A percentile compares a stretch with the other conserved stretches of the same genome.
phyloP scores from a whole-genome alignment of 768 basidiomycete species.

The Boletus patriciae region DNA sequence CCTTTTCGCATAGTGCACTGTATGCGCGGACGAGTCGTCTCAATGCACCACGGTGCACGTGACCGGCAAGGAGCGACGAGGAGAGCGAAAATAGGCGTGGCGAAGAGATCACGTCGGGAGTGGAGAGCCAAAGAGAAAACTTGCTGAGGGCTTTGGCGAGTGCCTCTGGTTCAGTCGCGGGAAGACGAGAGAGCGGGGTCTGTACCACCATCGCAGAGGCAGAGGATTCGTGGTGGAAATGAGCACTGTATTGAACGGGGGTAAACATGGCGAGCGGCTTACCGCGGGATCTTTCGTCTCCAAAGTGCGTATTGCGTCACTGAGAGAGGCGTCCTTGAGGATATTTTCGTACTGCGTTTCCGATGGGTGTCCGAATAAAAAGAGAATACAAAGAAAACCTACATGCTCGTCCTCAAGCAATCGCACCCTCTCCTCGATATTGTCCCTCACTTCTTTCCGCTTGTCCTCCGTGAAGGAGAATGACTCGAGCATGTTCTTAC shows the following conservation, averaged over 20 bases:
- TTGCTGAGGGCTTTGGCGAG: conserved; percentile 61
- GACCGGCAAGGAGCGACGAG: conserved; percentile 59
- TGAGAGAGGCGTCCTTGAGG: conserved; percentile 31
- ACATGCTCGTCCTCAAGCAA: conserved; percentile 83
- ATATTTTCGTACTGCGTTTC: conserved; percentile 18
- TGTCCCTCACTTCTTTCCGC: conserved; percentile 51
- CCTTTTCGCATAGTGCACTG: conserved; percentile 68
- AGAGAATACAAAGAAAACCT: conserved; percentile 30
- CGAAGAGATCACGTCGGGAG: conserved; percentile 76
- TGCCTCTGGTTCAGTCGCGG: conserved; percentile 60
- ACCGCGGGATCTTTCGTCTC: conserved; percentile 27
- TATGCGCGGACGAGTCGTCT: conserved; percentile 69
- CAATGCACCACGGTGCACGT: conserved; percentile 78
- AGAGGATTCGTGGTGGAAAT: neutral
- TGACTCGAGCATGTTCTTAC: conserved; percentile 61
- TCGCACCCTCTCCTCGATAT: conserved; percentile 62
- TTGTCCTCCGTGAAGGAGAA: conserved; percentile 69
- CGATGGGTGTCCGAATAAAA: no score
- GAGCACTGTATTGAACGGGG: neutral
- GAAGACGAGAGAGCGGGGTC: conserved; percentile 73
- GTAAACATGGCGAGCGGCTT: neutral
- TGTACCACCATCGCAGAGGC: conserved; percentile 21
- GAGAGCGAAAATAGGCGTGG: conserved; percentile 76
- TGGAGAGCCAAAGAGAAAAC: conserved; percentile 86
- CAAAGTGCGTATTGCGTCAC: conserved; percentile 22